Percentiles rank a stretch among this genome's conserved stretches.
These are phyloP conservation scores for Podaxis pistillaris DNA, from an alignment of 768 basidiomycete genomes.

Conservation along the genomic window DNA sequence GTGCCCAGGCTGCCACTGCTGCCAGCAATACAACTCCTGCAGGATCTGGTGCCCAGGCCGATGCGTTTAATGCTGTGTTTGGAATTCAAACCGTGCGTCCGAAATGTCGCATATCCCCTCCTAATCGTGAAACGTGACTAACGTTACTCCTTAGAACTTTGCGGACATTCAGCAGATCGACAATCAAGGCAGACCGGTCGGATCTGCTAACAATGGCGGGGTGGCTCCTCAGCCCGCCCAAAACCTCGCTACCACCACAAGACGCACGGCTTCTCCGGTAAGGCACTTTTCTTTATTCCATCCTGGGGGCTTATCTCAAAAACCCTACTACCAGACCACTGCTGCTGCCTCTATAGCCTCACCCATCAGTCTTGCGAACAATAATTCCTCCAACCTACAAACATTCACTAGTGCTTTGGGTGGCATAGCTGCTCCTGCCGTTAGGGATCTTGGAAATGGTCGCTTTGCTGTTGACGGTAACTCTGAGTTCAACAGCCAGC, in stretches of 20 bases:
- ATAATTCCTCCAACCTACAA: constrained; percentile 38
- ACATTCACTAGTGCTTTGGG: constrained; percentile 48
- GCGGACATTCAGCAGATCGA: constrained; percentile 39
- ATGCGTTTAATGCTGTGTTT: constrained; percentile 60
- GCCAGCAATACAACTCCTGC: constrained; percentile 36
- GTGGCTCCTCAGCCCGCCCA: too few relatives aligned
- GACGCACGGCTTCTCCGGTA: neutral
- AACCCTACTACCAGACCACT: neutral
- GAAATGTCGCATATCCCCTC: neutral
- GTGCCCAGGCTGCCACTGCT: constrained; percentile 37
- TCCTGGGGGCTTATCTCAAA: neutral
- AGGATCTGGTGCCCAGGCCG: constrained; percentile 54
- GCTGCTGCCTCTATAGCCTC: neutral
- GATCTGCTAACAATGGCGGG: constrained; percentile 16
- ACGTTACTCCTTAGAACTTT: constrained; percentile 39
- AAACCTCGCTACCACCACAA: neutral
- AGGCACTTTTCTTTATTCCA: neutral
- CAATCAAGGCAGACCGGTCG: constrained; percentile 40
- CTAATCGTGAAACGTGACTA: neutral
- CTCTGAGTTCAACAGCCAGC: constrained; percentile 41
- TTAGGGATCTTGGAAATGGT: constrained; percentile 37
- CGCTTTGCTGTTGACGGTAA: constrained; percentile 51
- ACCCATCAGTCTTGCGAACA: neutral
- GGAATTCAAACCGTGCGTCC: constrained; percentile 46
- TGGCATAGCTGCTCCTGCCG: constrained; percentile 44